Conservation (phyloP, 2,329 filamentous ascomycete species). For the Thelonectria discophora region DNA sequence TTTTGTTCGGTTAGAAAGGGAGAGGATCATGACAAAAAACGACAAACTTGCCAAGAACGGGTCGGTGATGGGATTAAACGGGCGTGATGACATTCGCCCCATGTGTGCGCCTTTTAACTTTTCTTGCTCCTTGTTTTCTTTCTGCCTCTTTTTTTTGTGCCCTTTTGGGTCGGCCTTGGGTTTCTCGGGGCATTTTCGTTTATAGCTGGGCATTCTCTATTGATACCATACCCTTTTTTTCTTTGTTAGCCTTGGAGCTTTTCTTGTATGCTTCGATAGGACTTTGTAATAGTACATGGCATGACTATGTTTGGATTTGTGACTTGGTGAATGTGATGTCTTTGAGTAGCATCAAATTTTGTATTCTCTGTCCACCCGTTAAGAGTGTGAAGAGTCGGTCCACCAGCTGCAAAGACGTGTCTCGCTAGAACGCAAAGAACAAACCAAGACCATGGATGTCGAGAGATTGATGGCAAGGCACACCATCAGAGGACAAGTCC, state of each 20-base stretch:
- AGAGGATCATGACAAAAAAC: constrained; percentile 30
- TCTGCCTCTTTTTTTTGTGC: constrained; percentile 27
- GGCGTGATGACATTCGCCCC: constrained; percentile 42
- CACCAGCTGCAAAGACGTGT: no score
- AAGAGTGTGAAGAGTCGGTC: no score
- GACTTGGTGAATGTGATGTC: no score
- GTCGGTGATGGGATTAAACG: constrained; percentile 33
- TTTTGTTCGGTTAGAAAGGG: constrained; percentile 20
- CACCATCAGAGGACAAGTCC: no score
- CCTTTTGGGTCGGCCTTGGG: constrained; percentile 28
- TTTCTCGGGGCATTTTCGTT: constrained; percentile 37
- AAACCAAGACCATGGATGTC: no score
- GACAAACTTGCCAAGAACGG: constrained; percentile 18
- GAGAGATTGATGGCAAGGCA: no score
- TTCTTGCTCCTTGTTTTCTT: constrained; percentile 1
- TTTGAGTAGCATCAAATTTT: no score
- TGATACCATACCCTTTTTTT: constrained; percentile 48
- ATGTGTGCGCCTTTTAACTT: constrained; percentile 31
- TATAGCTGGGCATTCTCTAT: constrained; percentile 23
- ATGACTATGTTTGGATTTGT: constrained; percentile 28
- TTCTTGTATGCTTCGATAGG: constrained; percentile 26
- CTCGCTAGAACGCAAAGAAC: no score
- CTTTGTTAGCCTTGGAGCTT: constrained; percentile 27
- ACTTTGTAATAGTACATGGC: constrained; percentile 36
- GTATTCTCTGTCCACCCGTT: no score